Evolutionary conservation across 371 early-diverging fungal species (phyloP).

Genomic region (Quaeritorhiza haematococci): DNA sequence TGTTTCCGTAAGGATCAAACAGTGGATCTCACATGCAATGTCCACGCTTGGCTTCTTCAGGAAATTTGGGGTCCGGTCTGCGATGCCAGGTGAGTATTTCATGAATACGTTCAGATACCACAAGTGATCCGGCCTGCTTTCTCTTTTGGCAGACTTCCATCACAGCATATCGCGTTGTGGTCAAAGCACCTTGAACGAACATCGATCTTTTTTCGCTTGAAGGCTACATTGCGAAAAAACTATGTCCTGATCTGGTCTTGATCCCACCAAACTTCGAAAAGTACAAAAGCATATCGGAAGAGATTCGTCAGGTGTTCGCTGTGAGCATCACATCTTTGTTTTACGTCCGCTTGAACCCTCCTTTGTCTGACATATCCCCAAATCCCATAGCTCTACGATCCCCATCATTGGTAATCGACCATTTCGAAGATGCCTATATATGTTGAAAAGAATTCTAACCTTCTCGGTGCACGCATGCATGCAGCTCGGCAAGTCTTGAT

Average conservation of each 20-base stretch:
- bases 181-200: no score
- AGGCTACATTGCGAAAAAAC: constrained; percentile 56
- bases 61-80: constrained; percentile 62
- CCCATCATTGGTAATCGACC: no score
- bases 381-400: neutral
- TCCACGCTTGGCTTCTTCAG: constrained; percentile 5
- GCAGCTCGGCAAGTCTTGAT: constrained; percentile 51
- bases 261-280: constrained; percentile 50
- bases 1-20: no score
- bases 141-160: no score
- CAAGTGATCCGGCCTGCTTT: no score
- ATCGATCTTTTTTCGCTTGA: no score
- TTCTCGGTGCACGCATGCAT: neutral
- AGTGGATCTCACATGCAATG: neutral
- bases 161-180: no score
- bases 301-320: constrained; percentile 41
- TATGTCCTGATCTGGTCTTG: constrained; percentile 60
- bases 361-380: neutral
- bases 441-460: no score
- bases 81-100: constrained; percentile 61
- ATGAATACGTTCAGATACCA: no score
- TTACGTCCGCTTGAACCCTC: neutral
- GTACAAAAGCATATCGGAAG: constrained; percentile 43
- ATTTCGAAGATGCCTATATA: no score
- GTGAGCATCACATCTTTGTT: constrained; percentile 11